Evolutionary conservation across 345 rosid genomes (phyloP).

Genomic region (Salix purpurea): DNA sequence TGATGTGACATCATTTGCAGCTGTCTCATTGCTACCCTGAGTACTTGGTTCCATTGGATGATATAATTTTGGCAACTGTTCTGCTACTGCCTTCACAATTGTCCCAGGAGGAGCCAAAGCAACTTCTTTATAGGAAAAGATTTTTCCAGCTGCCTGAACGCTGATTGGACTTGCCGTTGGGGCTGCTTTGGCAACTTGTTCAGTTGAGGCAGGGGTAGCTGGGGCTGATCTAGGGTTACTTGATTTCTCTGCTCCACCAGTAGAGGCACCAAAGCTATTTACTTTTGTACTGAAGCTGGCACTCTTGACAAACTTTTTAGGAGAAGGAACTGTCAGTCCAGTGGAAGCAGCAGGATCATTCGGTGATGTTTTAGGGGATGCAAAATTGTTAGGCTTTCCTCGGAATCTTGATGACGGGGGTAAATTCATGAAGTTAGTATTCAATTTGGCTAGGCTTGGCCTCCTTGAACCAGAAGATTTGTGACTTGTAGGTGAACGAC

Average conservation of each 20-base stretch:
- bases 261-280: slow-evolving; percentile 32
- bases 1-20: slow-evolving; percentile 23
- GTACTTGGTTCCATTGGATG: slow-evolving; percentile 25
- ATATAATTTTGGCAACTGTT: slow-evolving; percentile 58
- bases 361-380: slow-evolving; percentile 53
- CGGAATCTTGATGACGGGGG: slow-evolving; percentile 64
- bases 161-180: slow-evolving; percentile 46
- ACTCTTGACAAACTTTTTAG: slow-evolving; percentile 63
- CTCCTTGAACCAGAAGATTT: slow-evolving; percentile 61
- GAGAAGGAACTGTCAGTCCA: slow-evolving; percentile 41
- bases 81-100: slow-evolving; percentile 78
- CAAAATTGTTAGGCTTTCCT: slow-evolving; percentile 54
- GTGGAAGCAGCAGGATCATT: slow-evolving; percentile 42
- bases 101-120: slow-evolving; percentile 97
- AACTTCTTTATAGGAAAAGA: slow-evolving; percentile 96
- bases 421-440: slow-evolving; percentile 72
- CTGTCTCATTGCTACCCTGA: slow-evolving; percentile 32
- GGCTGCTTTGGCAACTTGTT: slow-evolving; percentile 50
- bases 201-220: slow-evolving; percentile 44
- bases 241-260: slow-evolving; percentile 43
- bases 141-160: slow-evolving; percentile 74
- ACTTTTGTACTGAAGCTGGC: slow-evolving; percentile 68
- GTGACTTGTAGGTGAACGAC: slow-evolving; percentile 69
- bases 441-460: slow-evolving; percentile 80
- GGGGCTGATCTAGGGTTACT: slow-evolving; percentile 48